These are phyloP conservation scores for Solanum medicagineum DNA, from an alignment of 257 asterid genomes.

Conservation along the genomic window DNA sequence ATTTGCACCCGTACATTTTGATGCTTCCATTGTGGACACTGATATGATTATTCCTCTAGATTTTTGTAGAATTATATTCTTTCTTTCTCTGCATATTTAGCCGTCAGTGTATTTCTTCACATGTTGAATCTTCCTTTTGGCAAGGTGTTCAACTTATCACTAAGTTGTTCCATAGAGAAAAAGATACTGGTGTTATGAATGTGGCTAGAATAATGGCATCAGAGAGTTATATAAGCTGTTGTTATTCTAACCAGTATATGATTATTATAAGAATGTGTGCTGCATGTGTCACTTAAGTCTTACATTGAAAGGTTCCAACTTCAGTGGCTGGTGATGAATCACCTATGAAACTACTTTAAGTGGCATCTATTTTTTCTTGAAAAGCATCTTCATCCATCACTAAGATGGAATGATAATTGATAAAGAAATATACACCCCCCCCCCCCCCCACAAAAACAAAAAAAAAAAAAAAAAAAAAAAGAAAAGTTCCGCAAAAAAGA, in stretches of 20 bases:
- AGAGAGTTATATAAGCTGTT: not conserved
- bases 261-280: not conserved
- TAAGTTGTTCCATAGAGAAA: constrained; percentile 9
- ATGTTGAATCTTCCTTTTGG: constrained; percentile 29
- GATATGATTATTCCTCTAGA: constrained; percentile 16
- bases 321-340: not conserved
- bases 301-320: not conserved
- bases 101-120: constrained; percentile 33
- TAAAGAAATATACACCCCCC: not conserved
- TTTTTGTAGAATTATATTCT: not conserved
- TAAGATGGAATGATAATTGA: not conserved
- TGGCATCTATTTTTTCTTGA: not conserved
- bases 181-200: constrained; percentile 2
- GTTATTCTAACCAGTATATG: not conserved
- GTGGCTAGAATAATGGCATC: constrained; percentile 10
- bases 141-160: constrained; percentile 17
- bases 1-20: constrained; percentile 42
- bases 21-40: constrained; percentile 31
- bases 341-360: not conserved
- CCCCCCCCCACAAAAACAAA: no score
- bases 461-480: no score
- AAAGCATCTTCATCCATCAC: not conserved
- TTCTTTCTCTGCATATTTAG: not conserved
- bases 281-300: not conserved
- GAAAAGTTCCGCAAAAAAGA: no score